These are phyloP conservation scores for Dendrobium catenatum DNA, from an alignment of 106 monocot genomes.

Conservation along the genomic window DNA sequence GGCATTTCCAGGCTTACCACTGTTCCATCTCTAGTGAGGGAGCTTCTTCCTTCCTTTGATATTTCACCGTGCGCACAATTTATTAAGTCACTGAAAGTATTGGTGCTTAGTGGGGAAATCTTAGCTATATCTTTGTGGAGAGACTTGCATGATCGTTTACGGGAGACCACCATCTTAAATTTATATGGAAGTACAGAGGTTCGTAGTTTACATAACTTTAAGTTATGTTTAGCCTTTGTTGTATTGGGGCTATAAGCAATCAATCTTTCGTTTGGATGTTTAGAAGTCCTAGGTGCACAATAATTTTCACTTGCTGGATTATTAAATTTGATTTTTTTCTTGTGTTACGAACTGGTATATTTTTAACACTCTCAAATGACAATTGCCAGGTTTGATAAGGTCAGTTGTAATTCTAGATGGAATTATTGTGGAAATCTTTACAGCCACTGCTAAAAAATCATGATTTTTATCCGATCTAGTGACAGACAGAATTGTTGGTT, in stretches of 20 bases:
- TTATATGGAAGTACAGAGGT: constrained; percentile 98
- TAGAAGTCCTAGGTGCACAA: neutral
- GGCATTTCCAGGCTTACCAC: constrained; percentile 60
- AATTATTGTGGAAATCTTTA: neutral
- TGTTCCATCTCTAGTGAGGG: constrained; percentile 68
- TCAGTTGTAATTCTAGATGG: too few species aligned
- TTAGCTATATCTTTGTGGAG: constrained; percentile 71
- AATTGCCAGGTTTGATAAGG: too few species aligned
- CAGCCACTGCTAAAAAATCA: neutral
- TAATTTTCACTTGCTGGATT: neutral
- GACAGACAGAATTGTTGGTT: neutral
- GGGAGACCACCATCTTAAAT: constrained; percentile 70
- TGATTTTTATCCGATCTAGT: neutral
- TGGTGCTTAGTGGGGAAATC: constrained; percentile 85
- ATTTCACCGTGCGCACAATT: constrained; percentile 14
- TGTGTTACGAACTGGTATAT: neutral
- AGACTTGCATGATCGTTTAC: constrained; percentile 43
- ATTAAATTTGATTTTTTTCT: neutral
- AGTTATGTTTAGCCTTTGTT: constrained; percentile 7
- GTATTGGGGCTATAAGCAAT: neutral
- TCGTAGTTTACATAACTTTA: constrained; percentile 23
- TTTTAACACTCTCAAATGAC: too few species aligned
- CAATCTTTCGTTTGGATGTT: neutral
- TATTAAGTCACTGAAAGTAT: constrained; percentile 48
- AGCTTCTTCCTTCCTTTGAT: constrained; percentile 35